Evolutionary conservation across 257 asterid genomes (phyloP), one percentile per base, ranked within the genome.

Genomic region (Forsythia suspensa): DNA sequence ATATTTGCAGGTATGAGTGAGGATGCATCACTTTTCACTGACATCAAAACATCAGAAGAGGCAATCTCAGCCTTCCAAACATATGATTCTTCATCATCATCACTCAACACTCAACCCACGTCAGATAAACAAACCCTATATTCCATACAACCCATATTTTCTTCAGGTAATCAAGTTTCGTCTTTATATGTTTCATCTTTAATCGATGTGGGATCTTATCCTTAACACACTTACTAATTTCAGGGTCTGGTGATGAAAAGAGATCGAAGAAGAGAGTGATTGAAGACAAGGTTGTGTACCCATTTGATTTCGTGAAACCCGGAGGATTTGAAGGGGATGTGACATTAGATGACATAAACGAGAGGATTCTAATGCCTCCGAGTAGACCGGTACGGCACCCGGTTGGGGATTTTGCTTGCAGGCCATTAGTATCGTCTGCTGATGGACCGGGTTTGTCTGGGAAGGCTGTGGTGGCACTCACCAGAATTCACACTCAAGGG

Each of bases 401-500:
- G 0, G 99, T 95, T 0, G 98, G 97, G n/a, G 98, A 93, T 36
- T 95, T 89, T 2, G 99, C 98, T 0, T 84, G 91, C 86, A 89
- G 96, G 75, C 95, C 97, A 0, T 16, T 84, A 1, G 86, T 90
- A 3, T 88, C 91, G 3, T 92, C 82, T 9, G 70, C 97, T 2
- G 86, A 90, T 3, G 99, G 97, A 13, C 94, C 91, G 3, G 98
- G 99, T 4, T 87, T 96, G 79, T 93, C 97, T 37, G 98, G 99
- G 34, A 95, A 95, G 87, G 88, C 91, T 0, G 97, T 95, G 82
- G 96, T 95, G 72, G 95, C 99, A 1, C 87, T 93, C 75, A 93
- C 92, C 21, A 93, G 91, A 78, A 86, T 95, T 76, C 98, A 90
- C 13, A 95, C 99, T 1, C 98, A 84, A 76, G 99, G 99, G 65